These are phyloP conservation scores for Corymbia maculata DNA, from an alignment of 345 rosid species.

Conservation along the genomic window DNA sequence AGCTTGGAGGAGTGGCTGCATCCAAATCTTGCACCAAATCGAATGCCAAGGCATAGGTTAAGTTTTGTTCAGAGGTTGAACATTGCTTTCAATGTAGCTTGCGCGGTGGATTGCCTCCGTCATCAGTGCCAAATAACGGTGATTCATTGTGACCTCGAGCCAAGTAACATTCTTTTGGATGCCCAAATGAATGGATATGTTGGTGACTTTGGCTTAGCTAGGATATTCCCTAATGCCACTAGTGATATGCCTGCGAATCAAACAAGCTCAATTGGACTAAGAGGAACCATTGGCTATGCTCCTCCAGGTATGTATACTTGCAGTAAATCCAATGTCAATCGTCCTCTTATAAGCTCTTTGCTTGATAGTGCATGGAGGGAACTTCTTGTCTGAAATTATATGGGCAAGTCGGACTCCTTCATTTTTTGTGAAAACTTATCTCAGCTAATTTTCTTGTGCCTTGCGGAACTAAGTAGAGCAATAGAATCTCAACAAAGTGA, in stretches of 20 bases:
- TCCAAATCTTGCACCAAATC: background rate
- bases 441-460: background rate
- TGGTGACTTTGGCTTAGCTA: conserved; percentile 2
- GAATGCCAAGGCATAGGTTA: background rate
- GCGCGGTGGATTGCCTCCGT: conserved; percentile 7
- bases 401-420: accelerated
- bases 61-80: background rate
- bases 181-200: background rate
- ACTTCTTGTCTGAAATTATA: background rate
- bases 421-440: background rate
- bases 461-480: no score
- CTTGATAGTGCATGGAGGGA: no score
- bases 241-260: background rate
- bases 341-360: background rate
- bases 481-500: no score
- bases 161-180: conserved; percentile 7
- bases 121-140: background rate
- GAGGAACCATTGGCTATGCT: conserved; percentile 1
- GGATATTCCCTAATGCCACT: background rate
- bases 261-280: background rate
- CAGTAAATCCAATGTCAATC: background rate
- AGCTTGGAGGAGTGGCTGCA: conserved; percentile 13
- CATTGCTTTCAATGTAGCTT: conserved; percentile 6
- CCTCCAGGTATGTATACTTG: background rate
- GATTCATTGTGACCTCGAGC: conserved; percentile 15